A percentile compares a stretch with the other conserved stretches of the same genome.
phyloP scores from a whole-genome alignment of 2,329 filamentous ascomycete species.

The Dryadomyces sulphureus region DNA sequence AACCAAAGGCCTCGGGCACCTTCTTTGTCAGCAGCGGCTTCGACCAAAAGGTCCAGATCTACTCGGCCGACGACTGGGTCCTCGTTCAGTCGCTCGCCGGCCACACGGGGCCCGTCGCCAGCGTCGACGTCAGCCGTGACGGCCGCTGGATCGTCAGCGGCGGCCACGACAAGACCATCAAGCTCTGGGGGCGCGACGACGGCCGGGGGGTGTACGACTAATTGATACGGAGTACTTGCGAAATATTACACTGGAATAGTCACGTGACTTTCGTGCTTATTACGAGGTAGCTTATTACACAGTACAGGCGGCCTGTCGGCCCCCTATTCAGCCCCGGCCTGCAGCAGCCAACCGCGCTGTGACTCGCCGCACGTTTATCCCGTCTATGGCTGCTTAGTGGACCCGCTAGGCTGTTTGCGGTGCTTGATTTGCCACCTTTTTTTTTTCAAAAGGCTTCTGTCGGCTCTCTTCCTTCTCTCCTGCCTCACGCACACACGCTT shows the following conservation, averaged over 20 bases:
- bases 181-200: conserved; percentile 86
- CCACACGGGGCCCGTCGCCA: conserved; percentile 84
- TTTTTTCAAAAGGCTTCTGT: not conserved
- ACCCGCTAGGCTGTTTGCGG: not conserved
- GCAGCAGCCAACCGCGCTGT: too few species aligned
- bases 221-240: not conserved
- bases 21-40: conserved; percentile 88
- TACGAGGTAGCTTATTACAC: too few species aligned
- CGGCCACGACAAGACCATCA: conserved; percentile 87
- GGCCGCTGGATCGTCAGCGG: conserved; percentile 88
- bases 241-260: conserved; percentile 6
- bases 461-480: not conserved
- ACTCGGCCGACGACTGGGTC: conserved; percentile 92
- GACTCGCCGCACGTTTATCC: too few species aligned
- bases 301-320: too few species aligned
- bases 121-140: conserved; percentile 75
- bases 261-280: too few species aligned
- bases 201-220: conserved; percentile 20
- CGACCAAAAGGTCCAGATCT: conserved; percentile 89
- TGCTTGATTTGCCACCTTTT: not conserved
- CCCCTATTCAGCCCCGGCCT: too few species aligned
- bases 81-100: conserved; percentile 76
- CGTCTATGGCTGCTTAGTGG: not conserved
- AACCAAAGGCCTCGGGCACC: conserved; percentile 75
- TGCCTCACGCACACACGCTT: conserved; percentile 2